Percentiles rank a stretch among this genome's conserved stretches.
Conservation (phyloP, 2,329 filamentous ascomycete species). For the Xylariomycetidae sp. region DNA sequence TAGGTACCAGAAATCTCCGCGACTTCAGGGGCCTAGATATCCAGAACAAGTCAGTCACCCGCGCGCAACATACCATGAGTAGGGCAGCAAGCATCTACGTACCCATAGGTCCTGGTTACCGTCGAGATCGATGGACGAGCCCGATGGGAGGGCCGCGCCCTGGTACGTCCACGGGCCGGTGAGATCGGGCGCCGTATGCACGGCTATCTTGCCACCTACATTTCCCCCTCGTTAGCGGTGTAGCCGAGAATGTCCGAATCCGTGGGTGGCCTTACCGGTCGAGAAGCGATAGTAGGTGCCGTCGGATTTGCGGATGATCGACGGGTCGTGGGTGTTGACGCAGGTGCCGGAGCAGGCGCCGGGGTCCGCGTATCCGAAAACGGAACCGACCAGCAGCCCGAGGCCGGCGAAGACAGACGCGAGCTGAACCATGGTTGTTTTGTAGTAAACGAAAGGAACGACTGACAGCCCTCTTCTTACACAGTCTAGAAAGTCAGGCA, state of each 20-base stretch:
- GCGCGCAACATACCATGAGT: too few relatives aligned
- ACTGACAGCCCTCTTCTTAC: too few relatives aligned
- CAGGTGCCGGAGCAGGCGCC: constrained; percentile 35
- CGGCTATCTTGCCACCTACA: constrained; percentile 33
- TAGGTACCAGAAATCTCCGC: constrained; percentile 51
- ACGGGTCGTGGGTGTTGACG: constrained; percentile 34
- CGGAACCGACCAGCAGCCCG: constrained; percentile 20
- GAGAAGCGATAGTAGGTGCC: constrained; percentile 39
- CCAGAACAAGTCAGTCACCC: too few relatives aligned
- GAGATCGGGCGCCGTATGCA: constrained; percentile 31
- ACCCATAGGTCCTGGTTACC: constrained; percentile 37
- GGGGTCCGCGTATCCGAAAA: constrained; percentile 28
- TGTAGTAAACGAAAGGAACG: too few relatives aligned
- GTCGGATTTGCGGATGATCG: constrained; percentile 36
- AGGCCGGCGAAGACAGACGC: constrained; percentile 5
- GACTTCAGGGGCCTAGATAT: constrained; percentile 57
- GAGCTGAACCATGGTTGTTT: constrained; percentile 5
- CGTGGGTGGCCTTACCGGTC: too few relatives aligned
- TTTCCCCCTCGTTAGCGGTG: too few relatives aligned
- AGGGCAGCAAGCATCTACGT: constrained; percentile 13
- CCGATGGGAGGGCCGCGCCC: constrained; percentile 31
- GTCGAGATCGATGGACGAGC: constrained; percentile 29
- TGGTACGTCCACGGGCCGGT: constrained; percentile 36
- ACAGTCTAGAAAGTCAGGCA: too few relatives aligned
- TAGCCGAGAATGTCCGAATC: too few relatives aligned